Evolutionary conservation across 768 basidiomycete genomes (phyloP).

Genomic region (Agaricus subrufescens): DNA sequence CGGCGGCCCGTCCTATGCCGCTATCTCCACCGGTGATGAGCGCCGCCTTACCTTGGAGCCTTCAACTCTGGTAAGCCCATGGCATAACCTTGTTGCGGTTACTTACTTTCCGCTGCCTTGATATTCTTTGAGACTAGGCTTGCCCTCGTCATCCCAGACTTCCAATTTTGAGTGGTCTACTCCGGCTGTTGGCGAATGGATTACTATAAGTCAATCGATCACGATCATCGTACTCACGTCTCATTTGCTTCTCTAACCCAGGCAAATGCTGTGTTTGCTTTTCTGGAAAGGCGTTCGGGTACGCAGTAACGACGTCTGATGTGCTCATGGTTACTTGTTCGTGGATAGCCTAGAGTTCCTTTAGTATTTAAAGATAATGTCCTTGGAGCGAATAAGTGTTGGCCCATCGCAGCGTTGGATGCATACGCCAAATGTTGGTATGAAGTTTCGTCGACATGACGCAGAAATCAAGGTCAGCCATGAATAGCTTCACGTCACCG

Average conservation of each 20-base stretch:
- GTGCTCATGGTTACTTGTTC: constrained; percentile 14
- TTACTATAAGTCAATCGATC: constrained; percentile 12
- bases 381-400: too few relatives aligned
- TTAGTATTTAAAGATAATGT: too few relatives aligned
- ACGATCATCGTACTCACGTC: constrained; percentile 24
- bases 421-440: too few relatives aligned
- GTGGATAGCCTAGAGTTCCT: too few relatives aligned
- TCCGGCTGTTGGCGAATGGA: constrained; percentile 17
- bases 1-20: constrained; percentile 49
- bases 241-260: constrained; percentile 44
- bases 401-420: too few relatives aligned
- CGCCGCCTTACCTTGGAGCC: constrained; percentile 28
- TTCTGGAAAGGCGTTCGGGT: constrained; percentile 27
- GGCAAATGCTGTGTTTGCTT: constrained; percentile 45
- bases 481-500: too few relatives aligned
- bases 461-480: too few relatives aligned
- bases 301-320: constrained; percentile 29
- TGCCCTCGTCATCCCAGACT: constrained; percentile 45
- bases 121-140: constrained; percentile 49
- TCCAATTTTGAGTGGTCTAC: constrained; percentile 38
- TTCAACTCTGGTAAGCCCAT: constrained; percentile 2
- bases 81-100: neutral
- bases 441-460: too few relatives aligned
- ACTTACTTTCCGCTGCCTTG: constrained; percentile 40
- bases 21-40: constrained; percentile 35